Evolutionary conservation across 352 stramenopile species (phyloP).

Genomic region (Phytophthora europaea): DNA sequence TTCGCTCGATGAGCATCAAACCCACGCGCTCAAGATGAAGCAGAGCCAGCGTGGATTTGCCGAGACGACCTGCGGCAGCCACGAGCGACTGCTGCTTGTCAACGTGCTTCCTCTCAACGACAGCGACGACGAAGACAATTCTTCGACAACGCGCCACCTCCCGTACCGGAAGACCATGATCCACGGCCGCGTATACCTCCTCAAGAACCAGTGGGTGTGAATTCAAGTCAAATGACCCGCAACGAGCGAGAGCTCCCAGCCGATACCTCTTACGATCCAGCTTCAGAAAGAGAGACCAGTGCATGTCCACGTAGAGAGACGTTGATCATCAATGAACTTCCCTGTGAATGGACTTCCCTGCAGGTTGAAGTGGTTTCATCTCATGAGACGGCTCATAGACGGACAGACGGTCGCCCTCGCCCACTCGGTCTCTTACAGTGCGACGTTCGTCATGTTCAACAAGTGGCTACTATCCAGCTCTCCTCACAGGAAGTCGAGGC

Average conservation of each 20-base stretch:
- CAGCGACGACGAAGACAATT: conserved; percentile 1
- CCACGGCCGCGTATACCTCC: conserved; percentile 2
- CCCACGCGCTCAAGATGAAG: conserved; percentile 2
- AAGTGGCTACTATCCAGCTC: not conserved
- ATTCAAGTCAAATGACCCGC: not conserved
- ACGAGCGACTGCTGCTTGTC: conserved; percentile 26
- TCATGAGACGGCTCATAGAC: not conserved
- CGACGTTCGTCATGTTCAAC: not conserved
- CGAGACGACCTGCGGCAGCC: conserved; percentile 15
- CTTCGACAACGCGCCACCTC: conserved; percentile 11
- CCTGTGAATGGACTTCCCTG: too few species aligned
- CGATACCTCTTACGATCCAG: too few species aligned
- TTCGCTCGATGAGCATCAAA: not conserved
- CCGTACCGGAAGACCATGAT: conserved; percentile 25
- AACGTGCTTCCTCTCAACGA: conserved; percentile 21
- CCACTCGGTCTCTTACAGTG: not conserved
- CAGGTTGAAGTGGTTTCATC: not conserved
- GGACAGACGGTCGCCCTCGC: not conserved
- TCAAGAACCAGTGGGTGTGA: conserved; percentile 39
- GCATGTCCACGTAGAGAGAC: not conserved
- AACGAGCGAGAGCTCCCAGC: conserved; percentile 1
- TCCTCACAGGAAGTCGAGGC: not conserved
- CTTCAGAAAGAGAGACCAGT: not conserved
- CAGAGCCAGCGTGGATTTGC: conserved; percentile 7
- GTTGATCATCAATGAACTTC: not conserved